Conservation (phyloP, 805 yeast species). For the Spathaspora passalidarum region DNA sequence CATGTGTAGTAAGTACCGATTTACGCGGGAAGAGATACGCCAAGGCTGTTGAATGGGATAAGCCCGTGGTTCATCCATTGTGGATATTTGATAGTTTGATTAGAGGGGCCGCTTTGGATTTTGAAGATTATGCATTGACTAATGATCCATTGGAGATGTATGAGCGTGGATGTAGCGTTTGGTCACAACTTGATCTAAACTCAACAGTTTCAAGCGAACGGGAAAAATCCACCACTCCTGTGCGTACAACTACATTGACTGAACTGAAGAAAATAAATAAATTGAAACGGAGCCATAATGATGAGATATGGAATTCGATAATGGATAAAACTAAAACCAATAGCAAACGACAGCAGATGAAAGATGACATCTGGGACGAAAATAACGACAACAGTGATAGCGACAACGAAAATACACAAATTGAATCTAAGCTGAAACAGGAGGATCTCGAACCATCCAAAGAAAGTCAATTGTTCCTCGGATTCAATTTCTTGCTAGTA, state of each 20-base stretch:
- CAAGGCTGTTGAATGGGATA: conserved; percentile 52
- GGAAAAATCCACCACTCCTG: not conserved
- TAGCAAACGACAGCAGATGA: conserved; percentile 10
- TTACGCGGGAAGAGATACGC: conserved; percentile 49
- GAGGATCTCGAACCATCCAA: not conserved
- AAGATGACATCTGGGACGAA: conserved; percentile 25
- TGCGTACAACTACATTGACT: not conserved
- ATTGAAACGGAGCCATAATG: conserved; percentile 16
- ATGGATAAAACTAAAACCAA: conserved; percentile 26
- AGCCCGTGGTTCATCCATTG: conserved; percentile 50
- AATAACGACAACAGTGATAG: conserved; percentile 11
- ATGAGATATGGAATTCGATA: conserved; percentile 44
- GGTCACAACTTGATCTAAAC: conserved; percentile 26
- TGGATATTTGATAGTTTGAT: conserved; percentile 46
- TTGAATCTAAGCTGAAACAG: not conserved
- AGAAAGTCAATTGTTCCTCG: conserved; percentile 33
- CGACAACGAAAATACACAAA: conserved; percentile 1
- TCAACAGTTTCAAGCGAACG: not conserved
- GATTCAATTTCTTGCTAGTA: conserved; percentile 38
- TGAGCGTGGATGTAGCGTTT: conserved; percentile 24
- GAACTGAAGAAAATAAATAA: conserved; percentile 1
- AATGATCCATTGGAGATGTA: conserved; percentile 11
- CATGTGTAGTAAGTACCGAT: conserved; percentile 50
- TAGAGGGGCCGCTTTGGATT: conserved; percentile 43
- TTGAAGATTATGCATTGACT: conserved; percentile 37